A percentile compares a stretch with the other conserved stretches of the same genome.
These are phyloP conservation scores for Urochloa ruziziensis DNA, from an alignment of 176 grass and related monocot species.

Conservation along the genomic window DNA sequence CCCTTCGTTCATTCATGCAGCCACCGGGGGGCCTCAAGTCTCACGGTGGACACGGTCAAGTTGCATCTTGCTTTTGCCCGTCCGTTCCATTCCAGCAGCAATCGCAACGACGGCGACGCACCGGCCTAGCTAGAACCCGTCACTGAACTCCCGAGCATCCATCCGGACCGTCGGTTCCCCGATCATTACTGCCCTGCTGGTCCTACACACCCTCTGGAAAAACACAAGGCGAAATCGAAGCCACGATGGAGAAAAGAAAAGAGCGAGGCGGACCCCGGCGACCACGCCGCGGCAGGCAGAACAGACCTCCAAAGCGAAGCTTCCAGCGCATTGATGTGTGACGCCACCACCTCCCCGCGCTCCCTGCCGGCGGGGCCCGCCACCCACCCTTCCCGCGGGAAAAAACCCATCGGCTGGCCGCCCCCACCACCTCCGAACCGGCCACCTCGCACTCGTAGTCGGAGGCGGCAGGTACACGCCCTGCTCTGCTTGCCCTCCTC, in stretches of 20 bases:
- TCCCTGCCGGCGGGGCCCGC: neutral
- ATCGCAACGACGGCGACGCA: neutral
- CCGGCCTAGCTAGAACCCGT: too few species aligned
- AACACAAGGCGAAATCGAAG: neutral
- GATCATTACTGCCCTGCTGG: neutral
- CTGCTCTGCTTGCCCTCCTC: neutral
- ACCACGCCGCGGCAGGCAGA: neutral
- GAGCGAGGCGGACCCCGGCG: neutral
- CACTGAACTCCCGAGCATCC: neutral
- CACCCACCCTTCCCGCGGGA: conserved; percentile 21
- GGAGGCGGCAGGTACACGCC: neutral
- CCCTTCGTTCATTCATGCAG: neutral
- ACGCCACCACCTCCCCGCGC: neutral
- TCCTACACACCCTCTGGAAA: neutral
- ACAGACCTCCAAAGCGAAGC: conserved; percentile 30
- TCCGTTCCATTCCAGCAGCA: neutral
- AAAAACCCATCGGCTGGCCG: neutral
- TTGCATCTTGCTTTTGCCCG: neutral
- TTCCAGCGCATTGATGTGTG: conserved; percentile 41
- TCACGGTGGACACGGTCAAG: too few species aligned
- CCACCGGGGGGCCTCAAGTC: neutral
- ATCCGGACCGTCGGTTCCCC: neutral
- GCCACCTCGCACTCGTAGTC: conserved; percentile 6
- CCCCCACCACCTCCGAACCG: neutral
- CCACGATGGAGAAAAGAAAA: neutral